These are phyloP conservation scores for Sechiopsis laciniata DNA, from an alignment of 306 rosid genomes.

Conservation along the genomic window DNA sequence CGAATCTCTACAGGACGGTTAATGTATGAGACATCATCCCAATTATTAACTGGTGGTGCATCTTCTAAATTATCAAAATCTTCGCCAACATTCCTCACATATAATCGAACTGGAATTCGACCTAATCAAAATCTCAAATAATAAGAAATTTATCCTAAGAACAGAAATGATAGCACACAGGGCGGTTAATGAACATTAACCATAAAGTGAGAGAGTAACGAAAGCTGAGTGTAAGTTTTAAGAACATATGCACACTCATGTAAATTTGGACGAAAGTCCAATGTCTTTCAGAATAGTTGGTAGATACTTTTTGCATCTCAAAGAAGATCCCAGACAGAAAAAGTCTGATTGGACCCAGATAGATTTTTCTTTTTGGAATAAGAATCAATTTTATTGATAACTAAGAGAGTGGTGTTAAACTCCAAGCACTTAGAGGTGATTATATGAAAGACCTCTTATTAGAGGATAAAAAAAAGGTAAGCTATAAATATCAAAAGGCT, in stretches of 20 bases:
- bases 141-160: constrained; percentile 15
- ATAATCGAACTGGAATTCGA: constrained; percentile 79
- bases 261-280: neutral
- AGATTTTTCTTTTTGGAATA: neutral
- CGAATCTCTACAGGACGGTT: constrained; percentile 74
- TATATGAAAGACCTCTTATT: no score
- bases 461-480: no score
- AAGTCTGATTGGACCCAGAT: neutral
- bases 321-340: neutral
- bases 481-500: no score
- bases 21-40: constrained; percentile 84
- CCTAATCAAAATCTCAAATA: constrained; percentile 40
- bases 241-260: neutral
- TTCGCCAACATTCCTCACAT: constrained; percentile 51
- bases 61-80: constrained; percentile 72
- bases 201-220: neutral
- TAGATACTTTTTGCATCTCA: neutral
- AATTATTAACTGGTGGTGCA: constrained; percentile 66
- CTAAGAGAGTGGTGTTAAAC: no score
- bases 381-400: no score
- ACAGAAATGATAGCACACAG: neutral
- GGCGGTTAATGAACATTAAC: neutral
- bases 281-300: neutral
- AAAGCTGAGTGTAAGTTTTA: neutral
- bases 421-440: no score